Base-by-base conservation (phyloP, 2,329 filamentous ascomycete species). In the Aspergillus transmontanensis region DNA sequence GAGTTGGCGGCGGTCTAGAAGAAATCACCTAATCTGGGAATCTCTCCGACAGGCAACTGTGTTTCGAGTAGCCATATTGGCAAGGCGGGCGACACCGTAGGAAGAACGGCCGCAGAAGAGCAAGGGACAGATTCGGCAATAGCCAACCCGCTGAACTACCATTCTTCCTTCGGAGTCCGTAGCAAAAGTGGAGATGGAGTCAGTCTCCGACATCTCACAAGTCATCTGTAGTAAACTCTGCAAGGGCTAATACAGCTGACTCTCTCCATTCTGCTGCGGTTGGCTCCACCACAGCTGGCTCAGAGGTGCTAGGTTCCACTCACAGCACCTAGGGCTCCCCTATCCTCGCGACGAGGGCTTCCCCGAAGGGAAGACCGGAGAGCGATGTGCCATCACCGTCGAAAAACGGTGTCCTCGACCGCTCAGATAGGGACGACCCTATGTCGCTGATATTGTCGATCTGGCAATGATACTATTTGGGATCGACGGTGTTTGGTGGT, bases 221-320 rank as follows among this genome's bases (percentile, higher is more conserved):
- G 34, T 55, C 45, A 41, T 59, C 45, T 4, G 14, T 12, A 34
- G 57, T 26, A 39, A 21, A n/a, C 12, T 50, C 50, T 34, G 48
- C 28, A 30, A 32, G 48, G 16, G 48, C 26, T 41, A 34, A 46
- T 62, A 36, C 54, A 26, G 30, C 60, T 43, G 50, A 48, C 34
- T 64, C 48, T 39, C 28, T 56, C 21, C 34, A 48, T 57, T 64
- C 55, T 61, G 41, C 51, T 63, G 56, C n/a, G 63, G 58, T 64
- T 61, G 64, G 58, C 57, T 59, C 60, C 45, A 30, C 57, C 63
- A 60, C 58, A 63, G 54, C 59, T 46, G 57, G 60, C 60, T 67
- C 63, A 63, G 55, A 59, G 58, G 61, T 51, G 43, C 56, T 50
- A 32, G 26, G 36, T 28, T 51, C 57, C n/a, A 16, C 57, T 16